Percentiles rank a stretch among this genome's conserved stretches.
Evolutionary conservation across 2,329 filamentous ascomycete genomes (phyloP).

Genomic region (Aureobasidium sp.): DNA sequence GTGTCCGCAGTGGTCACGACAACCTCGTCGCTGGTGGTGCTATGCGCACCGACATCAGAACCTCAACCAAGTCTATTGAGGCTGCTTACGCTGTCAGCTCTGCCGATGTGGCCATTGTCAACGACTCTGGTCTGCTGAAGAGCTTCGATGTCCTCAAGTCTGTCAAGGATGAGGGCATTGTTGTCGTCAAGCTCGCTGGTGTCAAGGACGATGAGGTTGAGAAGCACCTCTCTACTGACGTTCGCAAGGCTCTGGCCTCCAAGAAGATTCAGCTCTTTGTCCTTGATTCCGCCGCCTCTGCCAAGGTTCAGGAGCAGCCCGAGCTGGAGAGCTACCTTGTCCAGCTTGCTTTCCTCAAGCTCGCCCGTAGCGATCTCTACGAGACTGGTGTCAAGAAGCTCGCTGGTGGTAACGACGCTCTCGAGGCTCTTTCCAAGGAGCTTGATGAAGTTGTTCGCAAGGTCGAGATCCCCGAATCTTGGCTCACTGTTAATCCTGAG

Average conservation of each 20-base stretch:
- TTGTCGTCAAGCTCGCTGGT: conserved; percentile 68
- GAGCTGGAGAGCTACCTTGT: conserved; percentile 57
- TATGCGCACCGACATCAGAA: conserved; percentile 75
- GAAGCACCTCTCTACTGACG: conserved; percentile 65
- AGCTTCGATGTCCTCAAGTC: conserved; percentile 66
- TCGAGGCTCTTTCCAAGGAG: conserved; percentile 52
- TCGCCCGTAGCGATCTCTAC: conserved; percentile 61
- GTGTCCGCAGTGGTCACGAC: conserved; percentile 51
- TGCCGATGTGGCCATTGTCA: conserved; percentile 72
- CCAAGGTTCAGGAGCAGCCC: conserved; percentile 58
- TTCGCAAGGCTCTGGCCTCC: conserved; percentile 63
- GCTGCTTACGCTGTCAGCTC: conserved; percentile 72
- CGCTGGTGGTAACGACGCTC: conserved; percentile 50
- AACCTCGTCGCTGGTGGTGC: conserved; percentile 65
- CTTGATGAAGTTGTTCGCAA: conserved; percentile 63
- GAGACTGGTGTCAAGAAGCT: conserved; percentile 59
- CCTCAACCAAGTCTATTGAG: conserved; percentile 73
- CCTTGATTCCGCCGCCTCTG: conserved; percentile 61
- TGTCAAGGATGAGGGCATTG: conserved; percentile 60
- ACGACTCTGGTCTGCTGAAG: conserved; percentile 69
- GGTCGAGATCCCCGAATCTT: conserved; percentile 69
- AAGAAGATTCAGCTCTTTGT: conserved; percentile 66
- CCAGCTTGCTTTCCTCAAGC: conserved; percentile 74
- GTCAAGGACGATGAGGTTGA: conserved; percentile 85
- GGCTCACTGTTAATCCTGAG: conserved; percentile 63